Conservation (phyloP, 2,329 filamentous ascomycete genomes). For the Pseudocercospora musae region DNA sequence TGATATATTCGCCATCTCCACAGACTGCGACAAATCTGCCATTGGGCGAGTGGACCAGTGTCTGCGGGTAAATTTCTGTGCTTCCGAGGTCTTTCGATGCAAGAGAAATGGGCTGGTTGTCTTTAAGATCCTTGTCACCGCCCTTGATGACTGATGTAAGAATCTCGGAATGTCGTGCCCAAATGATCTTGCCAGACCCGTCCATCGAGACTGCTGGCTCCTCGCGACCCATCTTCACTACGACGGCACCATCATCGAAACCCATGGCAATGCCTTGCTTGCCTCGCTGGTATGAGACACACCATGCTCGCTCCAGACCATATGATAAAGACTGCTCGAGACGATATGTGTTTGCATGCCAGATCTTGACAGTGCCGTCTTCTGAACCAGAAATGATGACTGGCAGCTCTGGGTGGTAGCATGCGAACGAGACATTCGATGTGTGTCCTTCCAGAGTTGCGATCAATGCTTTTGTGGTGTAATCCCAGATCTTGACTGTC, state of each 20-base stretch:
- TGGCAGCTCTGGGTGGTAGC: constrained; percentile 94
- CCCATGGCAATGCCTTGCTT: constrained; percentile 93
- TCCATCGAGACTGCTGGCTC: constrained; percentile 99
- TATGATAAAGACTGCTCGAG: constrained; percentile 96
- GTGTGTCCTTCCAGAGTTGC: constrained; percentile 95
- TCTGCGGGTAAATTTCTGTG: constrained; percentile 95
- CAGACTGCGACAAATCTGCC: constrained; percentile 86
- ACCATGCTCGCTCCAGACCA: constrained; percentile 94
- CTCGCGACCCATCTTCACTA: constrained; percentile 95
- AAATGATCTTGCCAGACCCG: constrained; percentile 89
- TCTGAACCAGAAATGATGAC: constrained; percentile 98
- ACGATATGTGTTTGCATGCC: constrained; percentile 96
- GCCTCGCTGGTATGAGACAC: constrained; percentile 90
- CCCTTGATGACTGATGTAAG: constrained; percentile 94
- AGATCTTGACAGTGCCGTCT: constrained; percentile 95
- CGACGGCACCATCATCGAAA: constrained; percentile 96
- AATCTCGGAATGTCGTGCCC: constrained; percentile 92
- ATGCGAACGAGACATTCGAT: constrained; percentile 96
- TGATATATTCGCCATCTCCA: constrained; percentile 97
- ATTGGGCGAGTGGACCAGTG: constrained; percentile 91
- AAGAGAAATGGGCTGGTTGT: constrained; percentile 80
- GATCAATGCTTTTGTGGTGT: constrained; percentile 95
- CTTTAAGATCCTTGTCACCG: constrained; percentile 77
- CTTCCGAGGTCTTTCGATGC: constrained; percentile 92
- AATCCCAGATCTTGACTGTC: constrained; percentile 98